phyloP scores from a whole-genome alignment of 169 alveolate species.

The Plasmodium coatneyi region DNA sequence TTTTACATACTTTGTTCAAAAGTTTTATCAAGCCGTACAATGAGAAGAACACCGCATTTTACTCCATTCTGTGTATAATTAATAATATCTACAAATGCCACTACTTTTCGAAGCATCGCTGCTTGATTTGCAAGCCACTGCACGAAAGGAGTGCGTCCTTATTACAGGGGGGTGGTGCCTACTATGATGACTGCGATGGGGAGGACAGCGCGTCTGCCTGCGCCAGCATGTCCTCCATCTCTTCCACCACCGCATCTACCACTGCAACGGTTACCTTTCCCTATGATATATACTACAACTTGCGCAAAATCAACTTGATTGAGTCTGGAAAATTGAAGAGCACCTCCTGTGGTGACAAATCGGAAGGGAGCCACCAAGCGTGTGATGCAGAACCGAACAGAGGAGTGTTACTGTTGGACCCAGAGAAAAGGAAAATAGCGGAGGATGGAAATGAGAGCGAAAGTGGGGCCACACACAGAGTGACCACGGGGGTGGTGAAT shows the following conservation, averaged over 20 bases:
- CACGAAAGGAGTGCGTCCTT: slow-evolving; percentile 9
- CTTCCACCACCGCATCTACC: neutral
- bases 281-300: slow-evolving; percentile 30
- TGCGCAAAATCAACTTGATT: slow-evolving; percentile 10
- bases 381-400: neutral
- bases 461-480: neutral
- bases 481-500: neutral
- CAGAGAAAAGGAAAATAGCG: neutral
- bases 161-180: neutral
- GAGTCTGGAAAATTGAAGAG: slow-evolving; percentile 12
- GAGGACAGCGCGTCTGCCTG: slow-evolving; percentile 5
- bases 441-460: neutral
- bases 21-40: slow-evolving; percentile 68
- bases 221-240: neutral
- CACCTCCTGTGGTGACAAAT: neutral
- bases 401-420: neutral
- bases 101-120: slow-evolving; percentile 57
- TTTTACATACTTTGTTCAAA: slow-evolving; percentile 66
- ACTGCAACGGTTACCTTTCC: neutral
- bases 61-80: slow-evolving; percentile 61
- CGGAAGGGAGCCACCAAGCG: neutral
- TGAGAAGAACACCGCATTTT: slow-evolving; percentile 63
- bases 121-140: slow-evolving; percentile 64
- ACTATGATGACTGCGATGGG: neutral
- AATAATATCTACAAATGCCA: slow-evolving; percentile 71